Conservation (phyloP, 352 stramenopile genomes). For the Blastocystis sp. region DNA sequence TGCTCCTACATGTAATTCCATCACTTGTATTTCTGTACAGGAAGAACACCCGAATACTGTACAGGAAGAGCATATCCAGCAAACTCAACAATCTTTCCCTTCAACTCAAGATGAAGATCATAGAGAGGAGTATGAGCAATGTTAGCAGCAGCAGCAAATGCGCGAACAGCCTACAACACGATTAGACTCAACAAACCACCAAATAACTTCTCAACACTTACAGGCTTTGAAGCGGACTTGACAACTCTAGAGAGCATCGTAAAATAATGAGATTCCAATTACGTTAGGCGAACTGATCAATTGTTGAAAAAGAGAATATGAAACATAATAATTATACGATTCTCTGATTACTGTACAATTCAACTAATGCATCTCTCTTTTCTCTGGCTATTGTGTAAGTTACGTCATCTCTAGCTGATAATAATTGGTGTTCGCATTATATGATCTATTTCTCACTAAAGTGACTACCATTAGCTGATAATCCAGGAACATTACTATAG, state of each 20-base stretch:
- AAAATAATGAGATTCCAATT: no score
- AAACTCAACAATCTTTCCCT: constrained; percentile 84
- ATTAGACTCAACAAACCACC: no score
- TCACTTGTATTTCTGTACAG: neutral
- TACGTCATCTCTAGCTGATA: no score
- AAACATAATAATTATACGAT: no score
- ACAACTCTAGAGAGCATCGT: neutral
- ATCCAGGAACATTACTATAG: no score
- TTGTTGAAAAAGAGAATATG: no score
- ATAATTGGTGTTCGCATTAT: no score
- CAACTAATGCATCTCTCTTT: no score
- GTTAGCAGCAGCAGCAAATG: constrained; percentile 10
- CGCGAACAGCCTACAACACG: neutral
- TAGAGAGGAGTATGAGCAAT: constrained; percentile 63
- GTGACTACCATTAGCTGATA: no score
- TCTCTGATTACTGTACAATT: no score
- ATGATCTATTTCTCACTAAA: no score
- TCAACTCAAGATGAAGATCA: constrained; percentile 64
- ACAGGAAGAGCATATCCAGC: constrained; percentile 92
- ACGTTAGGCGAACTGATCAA: neutral
- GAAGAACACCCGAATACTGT: constrained; percentile 74
- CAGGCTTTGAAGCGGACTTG: neutral
- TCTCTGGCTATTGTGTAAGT: no score
- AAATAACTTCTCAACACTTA: neutral
- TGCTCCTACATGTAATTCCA: constrained; percentile 73